Conservation (phyloP, 2,329 filamentous ascomycete genomes). For the Fusarium chuoi region DNA sequence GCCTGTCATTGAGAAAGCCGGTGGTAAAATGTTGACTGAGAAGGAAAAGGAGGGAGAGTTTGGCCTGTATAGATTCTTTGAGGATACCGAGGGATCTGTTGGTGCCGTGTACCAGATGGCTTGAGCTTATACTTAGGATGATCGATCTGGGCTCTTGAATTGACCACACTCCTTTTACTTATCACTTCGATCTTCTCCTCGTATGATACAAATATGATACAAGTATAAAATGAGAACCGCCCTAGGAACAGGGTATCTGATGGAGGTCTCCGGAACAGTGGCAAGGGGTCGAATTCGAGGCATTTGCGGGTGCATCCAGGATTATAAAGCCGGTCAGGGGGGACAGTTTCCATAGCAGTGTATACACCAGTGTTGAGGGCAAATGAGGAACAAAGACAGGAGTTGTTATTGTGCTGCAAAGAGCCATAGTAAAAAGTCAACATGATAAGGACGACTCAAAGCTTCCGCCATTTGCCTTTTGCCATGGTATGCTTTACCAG, state of each 20-base stretch:
- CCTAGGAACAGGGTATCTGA: neutral
- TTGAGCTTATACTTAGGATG: neutral
- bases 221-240: neutral
- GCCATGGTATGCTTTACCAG: conserved; percentile 30
- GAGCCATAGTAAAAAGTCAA: conserved; percentile 32
- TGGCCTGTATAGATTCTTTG: conserved; percentile 46
- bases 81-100: conserved; percentile 47
- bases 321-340: too few relatives aligned
- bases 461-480: conserved; percentile 35
- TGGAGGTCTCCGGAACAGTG: neutral
- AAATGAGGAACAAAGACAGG: conserved; percentile 32
- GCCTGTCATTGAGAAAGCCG: conserved; percentile 41
- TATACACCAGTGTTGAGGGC: conserved; percentile 25
- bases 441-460: conserved; percentile 24
- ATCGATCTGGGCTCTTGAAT: neutral
- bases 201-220: neutral
- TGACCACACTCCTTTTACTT: neutral
- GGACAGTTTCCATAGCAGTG: conserved; percentile 14
- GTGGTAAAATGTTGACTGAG: conserved; percentile 45
- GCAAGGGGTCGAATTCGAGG: neutral
- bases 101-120: conserved; percentile 46
- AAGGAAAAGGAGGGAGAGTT: conserved; percentile 42
- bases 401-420: conserved; percentile 34
- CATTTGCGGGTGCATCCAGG: neutral
- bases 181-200: neutral